A percentile compares a stretch with the other conserved stretches of the same genome.
phyloP scores from a whole-genome alignment of 257 asterid species.

The Ocimum tenuiflorum region DNA sequence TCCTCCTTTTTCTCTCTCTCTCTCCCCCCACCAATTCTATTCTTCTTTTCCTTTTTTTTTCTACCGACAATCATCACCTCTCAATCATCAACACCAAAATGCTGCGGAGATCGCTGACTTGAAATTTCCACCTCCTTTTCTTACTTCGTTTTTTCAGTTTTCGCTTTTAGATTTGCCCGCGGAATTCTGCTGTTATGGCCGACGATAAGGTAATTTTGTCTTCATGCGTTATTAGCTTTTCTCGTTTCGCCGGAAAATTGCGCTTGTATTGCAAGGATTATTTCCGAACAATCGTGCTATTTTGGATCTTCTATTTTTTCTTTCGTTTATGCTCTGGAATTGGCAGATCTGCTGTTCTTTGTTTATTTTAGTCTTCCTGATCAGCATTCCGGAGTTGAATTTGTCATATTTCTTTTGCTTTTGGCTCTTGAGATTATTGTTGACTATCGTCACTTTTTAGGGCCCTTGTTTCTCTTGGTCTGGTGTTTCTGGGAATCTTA shows the following conservation, averaged over 20 bases:
- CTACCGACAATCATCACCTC: slow-evolving; percentile 59
- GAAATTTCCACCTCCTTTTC: background rate
- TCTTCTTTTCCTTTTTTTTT: slow-evolving; percentile 27
- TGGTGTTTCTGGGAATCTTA: background rate
- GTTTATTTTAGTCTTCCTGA: background rate
- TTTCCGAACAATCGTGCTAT: background rate
- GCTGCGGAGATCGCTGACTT: slow-evolving; percentile 13
- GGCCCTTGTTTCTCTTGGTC: background rate
- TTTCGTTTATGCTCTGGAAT: background rate
- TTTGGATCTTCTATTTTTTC: slow-evolving; percentile 4
- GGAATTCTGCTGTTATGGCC: slow-evolving; percentile 30
- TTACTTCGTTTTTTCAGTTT: slow-evolving; percentile 13
- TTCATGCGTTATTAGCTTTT: background rate
- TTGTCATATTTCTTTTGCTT: background rate
- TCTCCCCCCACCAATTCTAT: background rate
- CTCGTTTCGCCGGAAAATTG: background rate
- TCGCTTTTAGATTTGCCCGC: slow-evolving; percentile 11
- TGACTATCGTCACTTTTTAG: background rate
- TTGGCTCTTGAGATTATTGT: background rate
- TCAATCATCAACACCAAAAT: slow-evolving; percentile 27
- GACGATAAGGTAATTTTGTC: slow-evolving; percentile 39
- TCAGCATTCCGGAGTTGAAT: slow-evolving; percentile 5
- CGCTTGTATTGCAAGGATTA: background rate
- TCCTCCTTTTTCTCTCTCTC: background rate
- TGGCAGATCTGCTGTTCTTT: slow-evolving; percentile 23